Evolutionary conservation across 2,329 filamentous ascomycete species (phyloP), one percentile per base, ranked within the genome.

Genomic region (Fusarium sp.): DNA sequence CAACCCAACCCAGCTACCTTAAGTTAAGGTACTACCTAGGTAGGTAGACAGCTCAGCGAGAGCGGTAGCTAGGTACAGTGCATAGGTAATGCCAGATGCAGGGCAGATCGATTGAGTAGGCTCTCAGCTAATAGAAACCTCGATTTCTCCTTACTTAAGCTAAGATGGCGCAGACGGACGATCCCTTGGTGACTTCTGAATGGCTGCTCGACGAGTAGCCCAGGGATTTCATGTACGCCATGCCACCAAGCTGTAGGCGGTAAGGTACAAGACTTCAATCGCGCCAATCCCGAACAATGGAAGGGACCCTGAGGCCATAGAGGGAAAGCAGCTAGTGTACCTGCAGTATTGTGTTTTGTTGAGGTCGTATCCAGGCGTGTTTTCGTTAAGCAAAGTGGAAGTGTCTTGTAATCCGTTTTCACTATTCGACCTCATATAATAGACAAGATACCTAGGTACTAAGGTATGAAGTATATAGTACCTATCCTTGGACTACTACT

Each of bases 71-170:
- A 24, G 24, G 24, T 24, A 37, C 34, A 37, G 18, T 37, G 34
- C 34, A 37, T 37, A 20, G 20, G 20, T 20, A 10, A 37, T 37
- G 18, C 34, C 34, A 71, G 65, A 70, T 75, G 69, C 74, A 76
- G 64, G 74, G 74, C 65, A 67, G 62, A 71, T 70, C 67, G 64
- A 67, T 69, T 66, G 57, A 71, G 61, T 61, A 71, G 69, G 64
- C 57, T 58, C 53, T 44, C 20, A 64, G 34, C 49, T 59, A 61
- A 66, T 57, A 18, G 22, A 44, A 67, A 25, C 32, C 27, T 46
- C 22, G 18, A 20, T 30, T 45, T n/a, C n/a, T n/a, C 24, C 47
- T 67, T 55, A 67, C 48, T 29, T 66, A 61, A 67, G 61, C 61
- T 16, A 52, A n/a, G 14, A 20, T 13, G 49, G 34, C 49, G 24